Evolutionary conservation across 2,329 filamentous ascomycete genomes (phyloP).

Genomic region (Fusarium udum): DNA sequence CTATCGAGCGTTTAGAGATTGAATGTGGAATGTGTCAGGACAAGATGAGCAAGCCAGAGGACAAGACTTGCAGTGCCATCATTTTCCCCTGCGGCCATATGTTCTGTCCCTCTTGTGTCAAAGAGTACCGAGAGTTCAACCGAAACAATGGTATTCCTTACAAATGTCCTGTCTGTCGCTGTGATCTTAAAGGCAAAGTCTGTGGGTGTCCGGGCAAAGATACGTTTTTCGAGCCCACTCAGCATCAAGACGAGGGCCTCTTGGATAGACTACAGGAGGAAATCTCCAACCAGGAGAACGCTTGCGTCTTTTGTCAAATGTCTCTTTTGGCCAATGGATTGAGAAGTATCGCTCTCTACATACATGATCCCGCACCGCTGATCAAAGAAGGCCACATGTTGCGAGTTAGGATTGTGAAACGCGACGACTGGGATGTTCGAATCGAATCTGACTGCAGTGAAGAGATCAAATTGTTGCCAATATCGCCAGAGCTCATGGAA

Average conservation of each 20-base stretch:
- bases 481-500: neutral
- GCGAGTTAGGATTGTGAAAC: neutral
- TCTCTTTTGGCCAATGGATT: neutral
- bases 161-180: conserved; percentile 1
- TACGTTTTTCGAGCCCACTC: neutral
- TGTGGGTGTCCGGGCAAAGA: neutral
- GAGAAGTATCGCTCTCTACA: neutral
- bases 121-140: neutral
- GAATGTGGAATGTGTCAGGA: conserved; percentile 8
- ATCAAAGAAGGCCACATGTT: neutral
- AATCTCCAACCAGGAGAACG: neutral
- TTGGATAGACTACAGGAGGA: neutral
- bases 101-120: neutral
- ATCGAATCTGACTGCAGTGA: neutral
- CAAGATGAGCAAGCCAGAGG: neutral
- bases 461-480: neutral
- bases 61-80: neutral
- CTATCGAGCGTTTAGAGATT: neutral
- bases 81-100: conserved; percentile 16
- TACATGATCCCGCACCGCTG: neutral
- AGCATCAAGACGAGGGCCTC: neutral
- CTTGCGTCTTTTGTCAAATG: neutral
- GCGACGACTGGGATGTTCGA: neutral
- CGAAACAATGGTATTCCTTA: fast-evolving
- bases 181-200: fast-evolving